Evolutionary conservation across 2,329 filamentous ascomycete genomes (phyloP), one percentile per base, ranked within the genome.

Genomic region (Nigrospora oryzae): DNA sequence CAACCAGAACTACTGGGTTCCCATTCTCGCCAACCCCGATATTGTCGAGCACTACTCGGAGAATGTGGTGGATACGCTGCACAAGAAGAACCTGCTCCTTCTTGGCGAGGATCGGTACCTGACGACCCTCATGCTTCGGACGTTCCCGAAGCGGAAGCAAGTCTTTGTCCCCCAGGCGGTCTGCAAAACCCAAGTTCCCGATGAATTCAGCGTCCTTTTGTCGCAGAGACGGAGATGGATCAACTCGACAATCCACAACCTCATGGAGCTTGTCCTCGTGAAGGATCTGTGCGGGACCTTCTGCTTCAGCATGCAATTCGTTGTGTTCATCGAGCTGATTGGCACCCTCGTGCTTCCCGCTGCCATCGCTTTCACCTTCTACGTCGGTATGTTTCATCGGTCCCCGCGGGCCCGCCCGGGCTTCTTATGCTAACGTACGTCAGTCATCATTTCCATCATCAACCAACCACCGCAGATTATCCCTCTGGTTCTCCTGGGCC

Each of bases 301-400:
- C 72, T 98, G 94, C 74, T 98, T 98, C 74, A 95, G 89, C 66
- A 98, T 98, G 93, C 93, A 98, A 68, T 98, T 98, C 62, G 84
- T 98, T 52, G 85, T 98, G 51, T 95, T 90, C 63, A 86, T 98
- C 59, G 93, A 98, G 68, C 75, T 98, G 45, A 78, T 97, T 45
- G 93, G 93, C 56, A 98, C 94, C 2, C 74, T 98, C 44, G 93
- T 98, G 11, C 75, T 98, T 17, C 93, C 93, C 3, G 94, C 93
- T 39, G 94, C 94, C 53, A 97, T 98, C 62, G 84, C 87, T 4
- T 98, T 98, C 64, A 98, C 93, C 16, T 82, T 97, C 62, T 98
- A 98, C 67, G 84, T 98, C 58, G 82, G 86, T 90, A 80, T 78
- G 85, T 79, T 52, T 7, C 47, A 23, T 10, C 5, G 23, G 23